Base-by-base conservation (phyloP, 345 rosid species). In the Corchorus olitorius region DNA sequence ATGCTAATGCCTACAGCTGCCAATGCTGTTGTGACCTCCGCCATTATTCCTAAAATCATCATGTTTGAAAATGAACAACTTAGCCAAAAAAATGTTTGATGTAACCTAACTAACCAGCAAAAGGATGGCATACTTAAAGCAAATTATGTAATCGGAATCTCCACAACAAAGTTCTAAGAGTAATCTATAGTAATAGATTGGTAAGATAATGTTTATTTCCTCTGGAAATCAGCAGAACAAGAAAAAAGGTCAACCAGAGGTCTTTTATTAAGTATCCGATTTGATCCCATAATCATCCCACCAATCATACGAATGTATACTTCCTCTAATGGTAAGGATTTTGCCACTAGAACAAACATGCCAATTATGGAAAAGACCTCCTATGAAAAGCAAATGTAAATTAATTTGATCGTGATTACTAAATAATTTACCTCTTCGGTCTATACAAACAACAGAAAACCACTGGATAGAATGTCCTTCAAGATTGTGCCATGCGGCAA, bases 401-500 rank as follows among this genome's bases (percentile, higher is more conserved):
- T 10, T 54, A 48, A 61, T 17, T 33, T 41, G 50, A 65, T 49
- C 41, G 43, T 22, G 58, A 53, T 12, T 55, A 70, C 67, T 14
- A 19, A 45, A 77, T 48, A 56, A 70, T 43, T 79, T 85, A 93
- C 99, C 98, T 90, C 75, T 93, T 72, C 91, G 89, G 84, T 92
- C 93, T 78, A 90, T 89, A 86, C 94, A 96, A 65, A 89, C 93
- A 50, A 96, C 94, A 78, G 86, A 88, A 72, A 96, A 84, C 99
- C 99, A 96, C 10, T 87, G 97, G 75, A 96, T 86, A 61, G 97
- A 91, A 77, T 92, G 97, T 73, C 97, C 98, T 81, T 92, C 97
- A 56, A 83, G 88, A 88, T 86, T 93, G 83, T 96, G 97, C 99
- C 99, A 96, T 60, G 90, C 70, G 46, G 91, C 91, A 82, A 96